A percentile compares a stretch with the other conserved stretches of the same genome.
Evolutionary conservation across 140 eudicot genomes (phyloP).

Genomic region (Anethum foeniculum): DNA sequence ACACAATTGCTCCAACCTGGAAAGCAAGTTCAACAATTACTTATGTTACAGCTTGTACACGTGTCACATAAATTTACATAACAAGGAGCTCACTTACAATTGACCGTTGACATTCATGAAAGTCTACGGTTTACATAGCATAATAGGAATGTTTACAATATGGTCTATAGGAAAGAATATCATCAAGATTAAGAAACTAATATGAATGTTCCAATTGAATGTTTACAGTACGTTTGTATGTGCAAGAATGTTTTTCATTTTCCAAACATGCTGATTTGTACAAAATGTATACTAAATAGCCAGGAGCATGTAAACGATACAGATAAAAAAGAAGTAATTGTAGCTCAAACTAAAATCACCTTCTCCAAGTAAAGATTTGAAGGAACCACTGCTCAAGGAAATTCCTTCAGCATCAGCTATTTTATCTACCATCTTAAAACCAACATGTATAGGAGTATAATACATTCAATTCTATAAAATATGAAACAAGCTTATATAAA

Average conservation of each 20-base stretch:
- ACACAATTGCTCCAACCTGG: slow-evolving; percentile 82
- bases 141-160: slow-evolving; percentile 61
- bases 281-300: neutral
- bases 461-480: neutral
- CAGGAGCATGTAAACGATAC: neutral
- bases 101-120: slow-evolving; percentile 94
- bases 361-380: slow-evolving; percentile 74
- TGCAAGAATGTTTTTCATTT: neutral
- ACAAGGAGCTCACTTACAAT: slow-evolving; percentile 68
- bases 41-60: neutral
- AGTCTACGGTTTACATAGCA: slow-evolving; percentile 95
- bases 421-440: slow-evolving; percentile 83
- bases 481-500: neutral
- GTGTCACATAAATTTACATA: neutral
- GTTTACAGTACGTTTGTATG: neutral
- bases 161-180: slow-evolving; percentile 33
- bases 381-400: slow-evolving; percentile 57
- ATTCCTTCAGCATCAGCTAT: slow-evolving; percentile 92
- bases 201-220: too few species aligned
- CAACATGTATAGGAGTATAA: slow-evolving; percentile 44
- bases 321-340: neutral
- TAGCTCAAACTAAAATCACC: slow-evolving; percentile 30
- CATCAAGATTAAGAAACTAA: neutral
- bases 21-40: slow-evolving; percentile 15
- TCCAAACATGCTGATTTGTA: neutral